Evolutionary conservation across 139 green algal genomes (phyloP), one percentile per base, ranked within the genome.

Genomic region (Chlamydomonas applanata): DNA sequence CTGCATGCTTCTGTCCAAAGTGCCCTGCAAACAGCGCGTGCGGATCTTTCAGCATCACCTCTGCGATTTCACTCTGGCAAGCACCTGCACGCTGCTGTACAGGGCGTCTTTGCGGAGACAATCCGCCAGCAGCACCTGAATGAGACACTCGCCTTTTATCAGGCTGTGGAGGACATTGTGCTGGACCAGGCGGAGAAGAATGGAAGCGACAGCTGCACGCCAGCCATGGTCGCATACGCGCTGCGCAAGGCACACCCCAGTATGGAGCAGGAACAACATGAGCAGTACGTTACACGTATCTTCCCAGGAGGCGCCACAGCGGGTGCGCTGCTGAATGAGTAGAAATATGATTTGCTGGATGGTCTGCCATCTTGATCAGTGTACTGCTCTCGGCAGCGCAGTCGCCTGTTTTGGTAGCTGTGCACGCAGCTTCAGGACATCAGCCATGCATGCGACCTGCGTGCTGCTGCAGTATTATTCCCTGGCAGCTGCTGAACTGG

Each of bases 121-220:
- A 57, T 81, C 16, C 40, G 75, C 32, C 75, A 81, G 75, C 75
- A 81, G 60, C 75, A 81, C 59, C 44, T 81, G 49, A 71, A 81
- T 46, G 72, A 76, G 59, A 45, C 60, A 14, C 25, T 81, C 32
- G 67, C 70, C 32, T 81, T 67, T 32, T 69, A 53, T 32, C 65
- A 81, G 68, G n/a, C 57, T 4, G 65, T 81, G 11, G 75, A 81
- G 59, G 75, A 81, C 45, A 32, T 63, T 14, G 69, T 75, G 56
- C 36, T 81, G 45, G 75, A 81, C 69, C 61, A 53, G 52, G 68
- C 59, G 1, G 75, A 81, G 59, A 57, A 65, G 40, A 62, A 52
- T 44, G 59, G 68, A 36, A 53, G 2, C 2, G 62, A 69, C 14
- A 22, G 16, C 16, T 49, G 32, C 62, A 69, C 62, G 13, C 62